These are phyloP conservation scores for Sinapis alba DNA, from an alignment of 441 rosid species.

Conservation along the genomic window DNA sequence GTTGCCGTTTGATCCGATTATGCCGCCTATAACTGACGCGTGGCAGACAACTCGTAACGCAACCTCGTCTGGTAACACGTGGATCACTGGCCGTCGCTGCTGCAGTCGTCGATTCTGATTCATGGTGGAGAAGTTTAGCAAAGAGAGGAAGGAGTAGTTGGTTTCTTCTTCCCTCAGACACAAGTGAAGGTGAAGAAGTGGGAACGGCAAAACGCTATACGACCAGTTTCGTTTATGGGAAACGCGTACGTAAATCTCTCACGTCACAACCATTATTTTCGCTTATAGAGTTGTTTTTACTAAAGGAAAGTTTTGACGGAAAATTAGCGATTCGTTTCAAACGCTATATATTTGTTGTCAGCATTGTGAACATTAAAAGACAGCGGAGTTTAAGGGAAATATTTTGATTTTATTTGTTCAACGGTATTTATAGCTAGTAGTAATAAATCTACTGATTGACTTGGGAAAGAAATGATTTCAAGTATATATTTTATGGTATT, in stretches of 20 bases:
- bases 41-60: slow-evolving; percentile 58
- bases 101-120: slow-evolving; percentile 26
- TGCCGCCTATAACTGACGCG: slow-evolving; percentile 46
- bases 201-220: slow-evolving; percentile 27
- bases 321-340: neutral
- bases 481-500: neutral
- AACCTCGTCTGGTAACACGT: slow-evolving; percentile 44
- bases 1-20: slow-evolving; percentile 53
- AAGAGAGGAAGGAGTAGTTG: neutral
- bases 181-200: slow-evolving; percentile 20
- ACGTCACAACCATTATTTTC: neutral
- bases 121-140: slow-evolving; percentile 30
- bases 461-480: neutral
- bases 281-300: neutral
- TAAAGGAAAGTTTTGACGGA: neutral
- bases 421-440: neutral
- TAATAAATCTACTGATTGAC: neutral
- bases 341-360: neutral
- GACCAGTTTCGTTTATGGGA: neutral
- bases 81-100: slow-evolving; percentile 20
- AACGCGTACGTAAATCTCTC: neutral
- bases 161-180: neutral
- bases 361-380: neutral
- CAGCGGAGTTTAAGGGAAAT: neutral
- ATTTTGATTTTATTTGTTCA: neutral